Evolutionary conservation across 306 rosid genomes (phyloP), one percentile per base, ranked within the genome.

Genomic region (Carpinus fangiana): DNA sequence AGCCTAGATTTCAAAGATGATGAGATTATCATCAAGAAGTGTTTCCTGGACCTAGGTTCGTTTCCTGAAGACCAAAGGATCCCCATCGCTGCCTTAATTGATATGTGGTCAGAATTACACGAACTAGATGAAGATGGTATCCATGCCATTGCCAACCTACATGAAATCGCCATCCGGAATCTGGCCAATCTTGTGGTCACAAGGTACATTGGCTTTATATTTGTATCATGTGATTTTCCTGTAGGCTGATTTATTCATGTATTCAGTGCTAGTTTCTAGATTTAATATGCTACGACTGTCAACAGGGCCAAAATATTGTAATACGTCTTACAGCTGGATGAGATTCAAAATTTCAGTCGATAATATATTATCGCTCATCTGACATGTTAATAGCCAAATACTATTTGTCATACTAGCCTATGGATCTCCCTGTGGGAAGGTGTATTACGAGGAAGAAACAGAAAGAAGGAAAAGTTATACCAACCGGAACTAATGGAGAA

Each of bases 1-100:
- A 71, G 85, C 72, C 38, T 90, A 17, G 87, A 88, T 31, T 81
- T 84, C 20, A 82, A 79, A 60, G 85, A 80, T 41, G 85, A 81
- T 51, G 34, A 84, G 56, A 61, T 70, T 23, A 21, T 73, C 45
- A 67, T 55, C 78, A 87, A 80, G 78, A 88, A 93, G 55, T 85
- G 94, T 83, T 93, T 93, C 89, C 66, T 84, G 81, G 98, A 93
- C 84, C 84, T 93, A 17, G 88, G 89, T 34, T 82, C 86, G 56
- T 91, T 93, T 77, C 94, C 91, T 0, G 92, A 87, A 79, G 88
- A 89, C 74, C 88, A 74, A 69, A 88, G 84, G 74, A 89, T 91
- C 21, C 86, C 86, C 54, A 87, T 45, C 54, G 17, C 86, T 38
- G 79, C 77, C 64, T 87, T 93, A 12, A 54, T 86, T 69, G 92